Evolutionary conservation across 768 basidiomycete genomes (phyloP).

Genomic region (Xerocomellus dryophilus): DNA sequence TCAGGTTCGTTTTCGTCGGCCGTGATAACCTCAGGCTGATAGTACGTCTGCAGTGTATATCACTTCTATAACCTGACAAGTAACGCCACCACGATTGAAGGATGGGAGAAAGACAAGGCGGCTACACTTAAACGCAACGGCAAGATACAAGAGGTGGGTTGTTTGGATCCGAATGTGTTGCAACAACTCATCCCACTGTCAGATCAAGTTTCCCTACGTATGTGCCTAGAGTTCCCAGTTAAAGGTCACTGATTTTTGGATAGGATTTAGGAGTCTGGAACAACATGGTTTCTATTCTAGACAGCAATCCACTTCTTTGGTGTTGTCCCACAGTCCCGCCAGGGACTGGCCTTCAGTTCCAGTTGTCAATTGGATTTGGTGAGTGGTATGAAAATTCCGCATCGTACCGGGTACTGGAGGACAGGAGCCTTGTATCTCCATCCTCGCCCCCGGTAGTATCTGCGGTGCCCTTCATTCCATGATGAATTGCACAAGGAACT

Average conservation of each 20-base stretch:
- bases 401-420: constrained; percentile 11
- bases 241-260: constrained; percentile 9
- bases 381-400: constrained; percentile 56
- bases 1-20: constrained; percentile 55
- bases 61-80: constrained; percentile 74
- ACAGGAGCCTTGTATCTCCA: constrained; percentile 1
- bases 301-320: constrained; percentile 74
- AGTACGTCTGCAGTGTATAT: constrained; percentile 59
- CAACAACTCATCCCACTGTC: constrained; percentile 1
- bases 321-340: constrained; percentile 68
- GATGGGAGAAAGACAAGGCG: constrained; percentile 96
- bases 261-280: constrained; percentile 75
- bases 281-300: constrained; percentile 79
- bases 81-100: constrained; percentile 95
- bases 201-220: constrained; percentile 95
- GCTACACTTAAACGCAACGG: constrained; percentile 82
- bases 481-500: not conserved
- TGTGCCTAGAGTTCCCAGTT: constrained; percentile 21
- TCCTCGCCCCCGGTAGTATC: constrained; percentile 2
- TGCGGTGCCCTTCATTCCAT: constrained; percentile 1
- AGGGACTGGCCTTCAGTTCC: constrained; percentile 77
- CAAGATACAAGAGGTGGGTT: constrained; percentile 70
- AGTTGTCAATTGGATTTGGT: constrained; percentile 69
- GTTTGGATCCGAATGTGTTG: not conserved
- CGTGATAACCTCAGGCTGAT: constrained; percentile 13